Evolutionary conservation across 2,329 filamentous ascomycete genomes (phyloP).

Genomic region (Malbranchea cinnamomea): DNA sequence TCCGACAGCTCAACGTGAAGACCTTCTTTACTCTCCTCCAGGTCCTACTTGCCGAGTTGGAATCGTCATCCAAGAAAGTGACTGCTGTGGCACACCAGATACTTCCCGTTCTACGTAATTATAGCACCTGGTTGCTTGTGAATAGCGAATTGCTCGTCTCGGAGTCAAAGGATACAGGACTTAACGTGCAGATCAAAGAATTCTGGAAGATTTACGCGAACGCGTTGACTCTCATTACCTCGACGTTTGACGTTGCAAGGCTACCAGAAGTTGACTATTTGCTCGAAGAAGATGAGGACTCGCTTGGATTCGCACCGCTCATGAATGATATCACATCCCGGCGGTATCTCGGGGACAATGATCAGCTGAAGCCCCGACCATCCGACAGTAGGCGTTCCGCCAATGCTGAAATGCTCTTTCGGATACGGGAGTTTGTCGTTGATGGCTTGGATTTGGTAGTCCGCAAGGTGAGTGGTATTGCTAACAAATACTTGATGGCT

Average conservation of each 20-base stretch:
- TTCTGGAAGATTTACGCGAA: constrained; percentile 54
- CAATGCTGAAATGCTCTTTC: constrained; percentile 51
- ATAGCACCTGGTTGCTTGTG: constrained; percentile 51
- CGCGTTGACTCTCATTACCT: constrained; percentile 43
- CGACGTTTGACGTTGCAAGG: constrained; percentile 42
- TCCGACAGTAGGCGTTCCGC: constrained; percentile 41
- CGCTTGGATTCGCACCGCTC: constrained; percentile 49
- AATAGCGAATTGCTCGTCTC: constrained; percentile 40
- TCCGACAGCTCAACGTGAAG: constrained; percentile 62
- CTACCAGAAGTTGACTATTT: constrained; percentile 46
- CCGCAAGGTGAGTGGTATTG: constrained; percentile 23
- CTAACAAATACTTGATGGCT: constrained; percentile 4
- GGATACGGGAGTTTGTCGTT: constrained; percentile 47
- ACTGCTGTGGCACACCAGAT: constrained; percentile 45
- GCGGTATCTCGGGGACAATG: constrained; percentile 35
- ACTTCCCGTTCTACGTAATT: constrained; percentile 49
- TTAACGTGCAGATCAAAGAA: constrained; percentile 43
- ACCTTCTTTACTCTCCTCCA: constrained; percentile 60
- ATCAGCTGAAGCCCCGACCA: constrained; percentile 36
- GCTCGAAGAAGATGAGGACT: constrained; percentile 53
- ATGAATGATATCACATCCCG: constrained; percentile 34
- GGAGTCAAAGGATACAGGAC: constrained; percentile 37
- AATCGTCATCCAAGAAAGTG: constrained; percentile 41
- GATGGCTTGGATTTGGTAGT: constrained; percentile 46
- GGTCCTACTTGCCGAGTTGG: constrained; percentile 54